Base-by-base conservation (phyloP, 371 early-diverging fungal genomes). In the Rhizopus sp. region DNA sequence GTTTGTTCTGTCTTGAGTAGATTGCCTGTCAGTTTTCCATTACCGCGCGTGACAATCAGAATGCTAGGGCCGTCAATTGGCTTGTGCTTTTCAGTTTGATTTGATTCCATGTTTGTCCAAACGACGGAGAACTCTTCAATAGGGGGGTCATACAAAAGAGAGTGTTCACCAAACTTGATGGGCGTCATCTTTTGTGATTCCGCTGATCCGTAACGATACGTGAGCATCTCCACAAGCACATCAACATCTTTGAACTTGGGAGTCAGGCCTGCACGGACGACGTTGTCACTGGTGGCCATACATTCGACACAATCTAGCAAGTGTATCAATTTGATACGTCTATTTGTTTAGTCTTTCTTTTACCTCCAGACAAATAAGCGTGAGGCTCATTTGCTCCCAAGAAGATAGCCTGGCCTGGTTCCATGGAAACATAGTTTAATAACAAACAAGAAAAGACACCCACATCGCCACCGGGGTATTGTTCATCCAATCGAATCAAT, bases 241-340 rank as follows among this genome's bases (percentile, higher is more conserved):
- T 86, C 77, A 16, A 98, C 97, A 72, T 98, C 98, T 77, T 94
- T 94, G 72, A 94, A 91, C 74, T 98, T 98, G n/a, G 99, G 99
- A 7, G 99, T 98, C 53, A 98, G 71, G 5, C 99, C 99, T 4
- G 97, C 93, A 32, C 99, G 90, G 4, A 98, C 93, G 1, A 98
- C 99, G 67, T 98, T 98, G 72, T 98, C 99, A 54, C 90, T 90
- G 5, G 96, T 86, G 3, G 99, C 98, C 99, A 98, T 98, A 72
- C 97, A 97, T 73, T 98, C 99, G 42, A 97, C 84, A 73, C 93
- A 95, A 72, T 98, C 99, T 89, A 60, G 23, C 23, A 38, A 33
- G 16, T 12, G 52, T 30, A 38, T 44, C 23, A 39, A 15, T 35
- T 55, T 17, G 10, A 15, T 50, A 46, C 12, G 31, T 46, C 33